Conservation (phyloP, 2,329 filamentous ascomycete genomes). For the Trichocomaceae sp. region DNA sequence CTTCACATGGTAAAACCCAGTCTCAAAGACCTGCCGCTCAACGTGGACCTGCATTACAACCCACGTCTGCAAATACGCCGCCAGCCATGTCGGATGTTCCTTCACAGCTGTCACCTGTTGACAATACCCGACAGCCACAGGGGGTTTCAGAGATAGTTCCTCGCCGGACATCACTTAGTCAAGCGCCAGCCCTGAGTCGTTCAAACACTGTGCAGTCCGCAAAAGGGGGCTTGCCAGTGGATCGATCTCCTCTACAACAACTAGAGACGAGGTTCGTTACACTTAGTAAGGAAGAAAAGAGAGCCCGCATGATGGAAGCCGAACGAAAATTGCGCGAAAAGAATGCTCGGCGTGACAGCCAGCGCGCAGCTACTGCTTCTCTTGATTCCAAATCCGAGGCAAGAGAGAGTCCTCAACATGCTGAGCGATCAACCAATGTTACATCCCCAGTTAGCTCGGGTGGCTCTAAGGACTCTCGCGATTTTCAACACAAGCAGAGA, state of each 20-base stretch:
- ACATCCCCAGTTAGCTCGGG: not conserved
- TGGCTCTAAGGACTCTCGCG: constrained; percentile 10
- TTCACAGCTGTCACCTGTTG: constrained; percentile 1
- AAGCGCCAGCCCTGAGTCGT: constrained; percentile 22
- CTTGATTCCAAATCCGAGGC: constrained; percentile 4
- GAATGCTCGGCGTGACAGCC: constrained; percentile 27
- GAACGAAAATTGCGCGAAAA: constrained; percentile 64
- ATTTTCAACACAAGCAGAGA: constrained; percentile 10
- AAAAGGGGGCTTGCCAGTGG: constrained; percentile 57
- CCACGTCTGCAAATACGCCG: constrained; percentile 1
- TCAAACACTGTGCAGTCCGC: constrained; percentile 27
- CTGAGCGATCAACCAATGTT: not conserved
- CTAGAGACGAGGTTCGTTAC: constrained; percentile 84
- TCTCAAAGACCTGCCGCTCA: not conserved
- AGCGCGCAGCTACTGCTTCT: constrained; percentile 14
- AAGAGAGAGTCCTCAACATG: constrained; percentile 13
- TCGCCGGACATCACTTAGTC: constrained; percentile 17
- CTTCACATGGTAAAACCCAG: constrained; percentile 3
- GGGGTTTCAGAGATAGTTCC: constrained; percentile 13
- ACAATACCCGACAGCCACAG: constrained; percentile 8
- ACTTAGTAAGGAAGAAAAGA: constrained; percentile 93
- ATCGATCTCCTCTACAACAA: constrained; percentile 86
- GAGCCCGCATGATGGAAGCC: constrained; percentile 74
- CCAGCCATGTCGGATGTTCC: constrained; percentile 1
- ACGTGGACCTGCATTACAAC: not conserved